Conservation (phyloP, 2,329 filamentous ascomycete species). For the Phaeosphaeriaceae sp. region DNA sequence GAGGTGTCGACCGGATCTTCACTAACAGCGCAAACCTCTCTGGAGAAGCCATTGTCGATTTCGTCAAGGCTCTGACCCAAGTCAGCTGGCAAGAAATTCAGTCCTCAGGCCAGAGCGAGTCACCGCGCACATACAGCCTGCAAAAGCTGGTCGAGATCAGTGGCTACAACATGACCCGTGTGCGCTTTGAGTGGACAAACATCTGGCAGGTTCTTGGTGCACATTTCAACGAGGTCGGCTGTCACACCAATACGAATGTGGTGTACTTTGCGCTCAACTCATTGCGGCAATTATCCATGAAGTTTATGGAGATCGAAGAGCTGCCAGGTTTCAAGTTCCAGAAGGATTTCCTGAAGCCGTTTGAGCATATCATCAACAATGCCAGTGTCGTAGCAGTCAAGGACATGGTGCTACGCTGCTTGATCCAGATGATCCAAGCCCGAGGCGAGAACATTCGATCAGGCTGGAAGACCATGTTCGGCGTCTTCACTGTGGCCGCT, state of each 20-base stretch:
- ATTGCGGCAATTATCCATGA: conserved; percentile 93
- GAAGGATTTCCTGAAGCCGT: conserved; percentile 98
- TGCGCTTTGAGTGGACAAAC: conserved; percentile 96
- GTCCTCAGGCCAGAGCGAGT: conserved; percentile 94
- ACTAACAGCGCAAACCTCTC: conserved; percentile 93
- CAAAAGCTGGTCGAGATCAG: conserved; percentile 99
- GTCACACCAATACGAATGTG: conserved; percentile 93
- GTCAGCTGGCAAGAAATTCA: conserved; percentile 99
- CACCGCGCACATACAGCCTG: conserved; percentile 92
- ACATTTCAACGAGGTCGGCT: conserved; percentile 98
- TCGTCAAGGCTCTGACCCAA: conserved; percentile 88
- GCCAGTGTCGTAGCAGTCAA: conserved; percentile 91
- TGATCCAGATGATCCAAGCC: conserved; percentile 99
- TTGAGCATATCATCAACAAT: conserved; percentile 96
- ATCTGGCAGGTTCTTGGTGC: conserved; percentile 98
- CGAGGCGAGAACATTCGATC: conserved; percentile 95
- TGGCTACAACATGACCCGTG: conserved; percentile 99
- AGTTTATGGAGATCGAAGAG: conserved; percentile 98
- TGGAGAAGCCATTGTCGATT: conserved; percentile 93
- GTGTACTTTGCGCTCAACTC: conserved; percentile 98
- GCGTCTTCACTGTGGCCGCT: conserved; percentile 95
- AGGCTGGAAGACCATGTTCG: conserved; percentile 99
- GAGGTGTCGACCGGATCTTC: conserved; percentile 93
- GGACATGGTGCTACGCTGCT: conserved; percentile 92
- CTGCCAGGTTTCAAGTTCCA: conserved; percentile 99